Evolutionary conservation across 1,139 yeast species (phyloP), one percentile per base, ranked within the genome.

Genomic region (Yamadazyma songkhlaensis): DNA sequence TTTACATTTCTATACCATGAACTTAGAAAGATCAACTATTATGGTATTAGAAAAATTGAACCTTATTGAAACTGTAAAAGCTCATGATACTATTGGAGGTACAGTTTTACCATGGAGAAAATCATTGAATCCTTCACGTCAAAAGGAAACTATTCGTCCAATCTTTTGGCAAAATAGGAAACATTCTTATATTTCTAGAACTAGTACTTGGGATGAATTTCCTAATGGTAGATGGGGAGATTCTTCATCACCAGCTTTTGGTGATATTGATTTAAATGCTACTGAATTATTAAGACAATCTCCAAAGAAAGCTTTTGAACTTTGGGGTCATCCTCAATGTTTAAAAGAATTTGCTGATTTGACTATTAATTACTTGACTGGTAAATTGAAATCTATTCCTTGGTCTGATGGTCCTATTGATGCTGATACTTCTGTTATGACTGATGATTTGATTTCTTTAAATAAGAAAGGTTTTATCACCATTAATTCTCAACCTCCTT

Each of bases 211-310:
- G 95, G 95, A 88, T 64, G 96, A 88, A 59, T 88, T 87, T 57
- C 96, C 96, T 36, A 88, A 88, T 62, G 96, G 96, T 47, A 75
- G 96, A 64, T 88, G 95, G 86, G 96, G 96, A 55, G 95, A 88
- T 57, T 84, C 96, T 8, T 74, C 94, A 41, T 87, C 96, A 30
- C 96, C 96, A 8, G 96, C 96, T 5, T 88, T 84, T 60, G 96
- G 96, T 56, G 96, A 88, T 50, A 73, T 84, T 45, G 90, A 83
- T 56, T 68, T 83, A 41, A 79, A 84, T 46, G 95, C 95, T 31
- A 79, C 90, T 31, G 83, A 88, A 39, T 74, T 79, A 53, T 79
- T 78, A 57, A 77, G 94, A 62, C 92, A 84, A 59, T 79, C 90
- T n/a, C 82, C 84, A 2, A 78, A 84, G 49, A 82, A 80, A 59